Evolutionary conservation across 495 filamentous ascomycete genomes (phyloP), one percentile per base, ranked within the genome.

Genomic region (Hypoxylon perforatum): DNA sequence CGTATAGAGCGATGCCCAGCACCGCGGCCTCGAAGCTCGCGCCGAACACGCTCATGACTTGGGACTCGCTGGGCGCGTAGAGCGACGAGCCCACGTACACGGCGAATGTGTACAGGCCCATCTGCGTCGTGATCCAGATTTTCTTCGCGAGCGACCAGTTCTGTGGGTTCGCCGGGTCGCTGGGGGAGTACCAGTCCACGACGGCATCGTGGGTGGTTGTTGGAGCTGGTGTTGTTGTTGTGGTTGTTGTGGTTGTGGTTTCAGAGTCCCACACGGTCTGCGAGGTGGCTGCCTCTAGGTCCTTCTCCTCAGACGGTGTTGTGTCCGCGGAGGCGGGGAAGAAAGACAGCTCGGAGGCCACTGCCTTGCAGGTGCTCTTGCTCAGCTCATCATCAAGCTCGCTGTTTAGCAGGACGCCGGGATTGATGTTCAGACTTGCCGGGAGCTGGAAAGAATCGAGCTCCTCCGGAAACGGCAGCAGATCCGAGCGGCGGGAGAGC

Each of bases 391-490:
- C 10, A 5, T 61, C 67, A 12, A 61, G 45, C 46, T 61, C 62
- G 73, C 70, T 82, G 85, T 67, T 71, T n/a, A 55, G 77, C 67
- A 15, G 81, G 78, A 14, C 80, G 72, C 66, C 80, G 28, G 66
- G 85, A 82, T 46, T 67, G 75, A 12, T 71, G 65, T 55, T 76
- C 62, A 85, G 85, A 65, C 70, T 46, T 23, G 78, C 70, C 6
- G 85, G 84, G 5, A 83, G 74, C 64, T 82, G 52, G 66, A 87
- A 87, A 35, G 71, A 81, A 6, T 76, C 69, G 45, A 79, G 71
- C 56, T 87, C 85, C 75, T 87, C 85, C 2, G 85, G 85, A 55
- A 87, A 87, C 65, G 79, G 75, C 39, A 70, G 36, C 23, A 87
- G 75, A 56, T 82, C 60, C 70, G 75, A 80, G 57, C 83, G 84